Conservation (phyloP, 2,329 filamentous ascomycete species). For the Aspergillus vadensis region DNA sequence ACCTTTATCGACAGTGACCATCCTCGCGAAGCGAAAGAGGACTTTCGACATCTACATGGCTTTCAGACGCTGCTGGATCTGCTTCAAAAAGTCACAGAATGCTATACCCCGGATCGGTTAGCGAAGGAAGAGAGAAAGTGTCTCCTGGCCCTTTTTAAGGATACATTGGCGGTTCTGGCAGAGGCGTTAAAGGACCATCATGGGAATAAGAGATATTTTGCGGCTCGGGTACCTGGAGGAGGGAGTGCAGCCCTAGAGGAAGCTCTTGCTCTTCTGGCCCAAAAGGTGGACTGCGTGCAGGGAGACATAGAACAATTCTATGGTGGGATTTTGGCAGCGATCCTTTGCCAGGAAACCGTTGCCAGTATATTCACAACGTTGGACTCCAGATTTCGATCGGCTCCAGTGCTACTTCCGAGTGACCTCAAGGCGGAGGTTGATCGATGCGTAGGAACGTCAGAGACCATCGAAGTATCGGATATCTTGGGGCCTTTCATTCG, state of each 20-base stretch:
- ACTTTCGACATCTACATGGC: conserved; percentile 77
- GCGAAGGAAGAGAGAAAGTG: conserved; percentile 63
- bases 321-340: conserved; percentile 78
- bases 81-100: conserved; percentile 70
- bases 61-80: conserved; percentile 74
- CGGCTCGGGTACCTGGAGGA: conserved; percentile 70
- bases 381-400: conserved; percentile 31
- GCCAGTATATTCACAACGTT: conserved; percentile 63
- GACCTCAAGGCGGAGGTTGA: conserved; percentile 35
- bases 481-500: conserved; percentile 42
- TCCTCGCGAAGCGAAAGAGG: conserved; percentile 65
- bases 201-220: conserved; percentile 87
- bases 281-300: conserved; percentile 49
- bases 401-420: conserved; percentile 18
- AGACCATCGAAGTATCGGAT: conserved; percentile 47
- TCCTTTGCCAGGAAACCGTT: conserved; percentile 74
- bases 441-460: conserved; percentile 42
- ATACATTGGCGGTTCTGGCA: conserved; percentile 63
- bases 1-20: conserved; percentile 57
- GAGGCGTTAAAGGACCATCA: conserved; percentile 75
- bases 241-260: conserved; percentile 79
- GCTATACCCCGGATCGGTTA: conserved; percentile 67
- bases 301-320: conserved; percentile 76
- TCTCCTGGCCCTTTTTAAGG: conserved; percentile 67
- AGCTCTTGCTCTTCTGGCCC: conserved; percentile 66